These are phyloP conservation scores for Centella asiatica DNA, from an alignment of 129 eudicot species.

Conservation along the genomic window DNA sequence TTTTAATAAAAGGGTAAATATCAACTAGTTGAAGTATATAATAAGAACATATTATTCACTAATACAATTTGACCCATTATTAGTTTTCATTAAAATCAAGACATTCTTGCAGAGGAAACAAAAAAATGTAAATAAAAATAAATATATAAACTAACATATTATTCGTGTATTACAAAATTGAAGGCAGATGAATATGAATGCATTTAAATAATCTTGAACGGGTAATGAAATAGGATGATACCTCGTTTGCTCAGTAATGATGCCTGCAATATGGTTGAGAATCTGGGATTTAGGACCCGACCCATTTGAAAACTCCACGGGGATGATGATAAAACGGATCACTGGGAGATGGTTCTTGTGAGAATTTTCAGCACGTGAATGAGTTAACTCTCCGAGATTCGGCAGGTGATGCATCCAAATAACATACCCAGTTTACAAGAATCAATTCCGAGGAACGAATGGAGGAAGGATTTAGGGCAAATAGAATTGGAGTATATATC, in stretches of 20 bases:
- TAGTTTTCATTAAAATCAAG: background rate
- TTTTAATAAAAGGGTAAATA: too few relatives aligned
- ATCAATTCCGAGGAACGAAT: conserved; percentile 34
- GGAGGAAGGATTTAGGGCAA: conserved; percentile 29
- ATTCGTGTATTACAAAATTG: background rate
- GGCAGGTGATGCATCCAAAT: conserved; percentile 7
- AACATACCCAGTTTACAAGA: conserved; percentile 15
- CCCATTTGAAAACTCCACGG: conserved; percentile 21
- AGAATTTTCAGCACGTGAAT: conserved; percentile 14
- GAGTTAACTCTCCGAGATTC: conserved; percentile 37
- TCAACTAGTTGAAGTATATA: too few relatives aligned
- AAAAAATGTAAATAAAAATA: too few relatives aligned
- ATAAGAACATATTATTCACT: too few relatives aligned
- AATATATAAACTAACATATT: too few relatives aligned
- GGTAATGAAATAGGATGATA: conserved; percentile 5
- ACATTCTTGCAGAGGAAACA: too few relatives aligned
- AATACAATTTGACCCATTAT: too few relatives aligned
- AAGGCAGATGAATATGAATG: background rate
- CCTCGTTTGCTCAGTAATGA: conserved; percentile 24
- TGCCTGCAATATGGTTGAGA: conserved; percentile 16
- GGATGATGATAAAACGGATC: conserved; percentile 4
- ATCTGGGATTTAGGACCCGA: conserved; percentile 23
- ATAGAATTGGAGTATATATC: conserved; percentile 32
- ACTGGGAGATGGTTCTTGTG: conserved; percentile 1
- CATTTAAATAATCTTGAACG: too few relatives aligned